Evolutionary conservation across 371 early-diverging fungal species (phyloP).

Genomic region (Mortierella sp.): DNA sequence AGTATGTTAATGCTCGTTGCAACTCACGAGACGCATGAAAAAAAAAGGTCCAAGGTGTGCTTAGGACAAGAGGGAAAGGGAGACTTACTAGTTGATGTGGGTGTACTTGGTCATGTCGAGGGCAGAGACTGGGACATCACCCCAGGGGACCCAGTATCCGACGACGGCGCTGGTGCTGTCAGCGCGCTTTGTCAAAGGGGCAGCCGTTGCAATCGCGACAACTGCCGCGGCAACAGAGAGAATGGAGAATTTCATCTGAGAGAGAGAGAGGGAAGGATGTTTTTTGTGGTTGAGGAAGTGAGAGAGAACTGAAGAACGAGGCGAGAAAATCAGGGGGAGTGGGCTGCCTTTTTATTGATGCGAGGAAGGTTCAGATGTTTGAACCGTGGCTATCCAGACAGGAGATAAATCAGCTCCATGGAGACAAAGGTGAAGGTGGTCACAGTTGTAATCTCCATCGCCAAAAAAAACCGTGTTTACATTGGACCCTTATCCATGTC

Average conservation of each 20-base stretch:
- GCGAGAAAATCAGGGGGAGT: not conserved
- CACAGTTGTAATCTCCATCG: not conserved
- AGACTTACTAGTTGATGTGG: conserved; percentile 75
- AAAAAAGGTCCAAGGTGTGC: no score
- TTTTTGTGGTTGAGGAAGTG: not conserved
- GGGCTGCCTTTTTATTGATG: not conserved
- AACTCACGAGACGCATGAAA: no score
- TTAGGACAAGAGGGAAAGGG: not conserved
- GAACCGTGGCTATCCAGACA: not conserved
- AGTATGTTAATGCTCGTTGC: no score
- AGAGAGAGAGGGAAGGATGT: not conserved
- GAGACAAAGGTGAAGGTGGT: not conserved
- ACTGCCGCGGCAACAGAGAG: conserved; percentile 48
- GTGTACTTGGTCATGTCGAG: conserved; percentile 72
- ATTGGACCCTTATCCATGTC: not conserved
- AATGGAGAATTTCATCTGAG: conserved; percentile 39
- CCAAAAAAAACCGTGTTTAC: not conserved
- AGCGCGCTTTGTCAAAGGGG: conserved; percentile 42
- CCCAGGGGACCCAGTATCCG: conserved; percentile 77
- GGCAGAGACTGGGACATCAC: conserved; percentile 67
- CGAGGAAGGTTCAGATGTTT: not conserved
- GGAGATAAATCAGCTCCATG: not conserved
- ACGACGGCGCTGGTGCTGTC: conserved; percentile 47
- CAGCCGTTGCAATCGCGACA: conserved; percentile 37
- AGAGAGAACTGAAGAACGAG: conserved; percentile 10